These are phyloP conservation scores for Collariella sp. DNA, from an alignment of 495 filamentous ascomycete species.

Conservation along the genomic window DNA sequence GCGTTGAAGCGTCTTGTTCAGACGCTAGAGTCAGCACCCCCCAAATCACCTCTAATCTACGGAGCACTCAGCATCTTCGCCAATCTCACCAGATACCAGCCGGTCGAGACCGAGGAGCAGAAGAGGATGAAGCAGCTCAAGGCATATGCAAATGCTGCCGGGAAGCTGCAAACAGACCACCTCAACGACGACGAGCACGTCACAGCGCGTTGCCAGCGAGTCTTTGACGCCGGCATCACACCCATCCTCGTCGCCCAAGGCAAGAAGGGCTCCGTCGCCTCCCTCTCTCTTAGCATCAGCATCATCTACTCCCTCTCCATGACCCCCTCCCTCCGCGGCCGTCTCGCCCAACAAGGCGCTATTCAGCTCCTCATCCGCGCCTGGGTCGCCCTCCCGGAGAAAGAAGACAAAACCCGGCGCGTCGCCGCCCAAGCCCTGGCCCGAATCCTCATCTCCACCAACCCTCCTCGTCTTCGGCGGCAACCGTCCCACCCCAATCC, in stretches of 20 bases:
- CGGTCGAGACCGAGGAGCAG: slow-evolving; percentile 77
- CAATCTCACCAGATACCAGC: slow-evolving; percentile 76
- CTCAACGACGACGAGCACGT: slow-evolving; percentile 69
- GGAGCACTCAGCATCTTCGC: slow-evolving; percentile 73
- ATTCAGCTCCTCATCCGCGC: slow-evolving; percentile 72
- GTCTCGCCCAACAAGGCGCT: slow-evolving; percentile 82
- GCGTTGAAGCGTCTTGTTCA: slow-evolving; percentile 62
- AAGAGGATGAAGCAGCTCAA: slow-evolving; percentile 85
- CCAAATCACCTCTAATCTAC: slow-evolving; percentile 65
- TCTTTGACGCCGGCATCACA: slow-evolving; percentile 69
- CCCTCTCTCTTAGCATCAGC: slow-evolving; percentile 57
- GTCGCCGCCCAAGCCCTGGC: slow-evolving; percentile 78
- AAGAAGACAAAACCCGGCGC: slow-evolving; percentile 44
- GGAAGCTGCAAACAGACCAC: slow-evolving; percentile 54
- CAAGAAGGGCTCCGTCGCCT: slow-evolving; percentile 55
- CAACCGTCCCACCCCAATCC: slow-evolving; percentile 62
- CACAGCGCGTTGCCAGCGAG: slow-evolving; percentile 59
- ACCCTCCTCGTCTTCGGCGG: slow-evolving; percentile 83
- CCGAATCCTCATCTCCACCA: slow-evolving; percentile 82
- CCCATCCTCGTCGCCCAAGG: slow-evolving; percentile 62
- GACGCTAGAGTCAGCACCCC: slow-evolving; percentile 49
- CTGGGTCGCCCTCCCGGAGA: slow-evolving; percentile 48
- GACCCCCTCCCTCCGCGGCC: slow-evolving; percentile 59
- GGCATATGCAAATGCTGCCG: slow-evolving; percentile 78
- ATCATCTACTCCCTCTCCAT: slow-evolving; percentile 72